A percentile compares a stretch with the other conserved stretches of the same genome.
These are phyloP conservation scores for Myochromella boudieri DNA, from an alignment of 768 basidiomycete species.

Conservation along the genomic window DNA sequence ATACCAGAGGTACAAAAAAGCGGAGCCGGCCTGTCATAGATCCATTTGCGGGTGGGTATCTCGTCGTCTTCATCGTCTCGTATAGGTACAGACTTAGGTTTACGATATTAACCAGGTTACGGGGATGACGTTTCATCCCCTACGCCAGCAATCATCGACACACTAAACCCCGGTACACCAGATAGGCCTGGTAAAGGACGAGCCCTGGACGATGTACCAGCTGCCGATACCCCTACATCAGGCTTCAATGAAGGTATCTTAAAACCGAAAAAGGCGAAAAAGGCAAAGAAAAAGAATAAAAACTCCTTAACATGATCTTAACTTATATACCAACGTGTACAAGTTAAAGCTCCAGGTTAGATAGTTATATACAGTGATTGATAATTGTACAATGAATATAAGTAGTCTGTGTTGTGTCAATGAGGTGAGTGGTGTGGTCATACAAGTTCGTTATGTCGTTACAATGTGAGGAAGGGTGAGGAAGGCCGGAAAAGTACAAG, in stretches of 20 bases:
- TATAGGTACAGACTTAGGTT: neutral
- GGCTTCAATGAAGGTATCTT: conserved; percentile 5
- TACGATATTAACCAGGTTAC: conserved; percentile 29
- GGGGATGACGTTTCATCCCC: conserved; percentile 26
- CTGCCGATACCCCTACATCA: conserved; percentile 7
- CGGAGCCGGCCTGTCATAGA: conserved; percentile 57
- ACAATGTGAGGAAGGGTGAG: conserved; percentile 2
- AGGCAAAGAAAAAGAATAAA: conserved; percentile 33
- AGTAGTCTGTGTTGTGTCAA: neutral
- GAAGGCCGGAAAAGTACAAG: neutral
- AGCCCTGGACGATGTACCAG: conserved; percentile 4
- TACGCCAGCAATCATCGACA: neutral
- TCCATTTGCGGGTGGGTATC: conserved; percentile 60
- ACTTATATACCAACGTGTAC: neutral
- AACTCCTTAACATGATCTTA: conserved; percentile 16
- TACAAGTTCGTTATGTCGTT: conserved; percentile 4
- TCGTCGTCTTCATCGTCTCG: neutral
- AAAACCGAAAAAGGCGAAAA: conserved; percentile 25
- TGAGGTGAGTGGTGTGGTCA: neutral
- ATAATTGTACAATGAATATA: conserved; percentile 11
- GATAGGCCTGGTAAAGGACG: conserved; percentile 15
- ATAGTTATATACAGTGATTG: neutral
- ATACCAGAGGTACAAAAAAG: conserved; percentile 28
- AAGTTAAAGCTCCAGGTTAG: neutral
- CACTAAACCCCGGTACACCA: neutral